phyloP scores from a whole-genome alignment of 2,329 filamentous ascomycete species.

The Lecanicillium sp. region DNA sequence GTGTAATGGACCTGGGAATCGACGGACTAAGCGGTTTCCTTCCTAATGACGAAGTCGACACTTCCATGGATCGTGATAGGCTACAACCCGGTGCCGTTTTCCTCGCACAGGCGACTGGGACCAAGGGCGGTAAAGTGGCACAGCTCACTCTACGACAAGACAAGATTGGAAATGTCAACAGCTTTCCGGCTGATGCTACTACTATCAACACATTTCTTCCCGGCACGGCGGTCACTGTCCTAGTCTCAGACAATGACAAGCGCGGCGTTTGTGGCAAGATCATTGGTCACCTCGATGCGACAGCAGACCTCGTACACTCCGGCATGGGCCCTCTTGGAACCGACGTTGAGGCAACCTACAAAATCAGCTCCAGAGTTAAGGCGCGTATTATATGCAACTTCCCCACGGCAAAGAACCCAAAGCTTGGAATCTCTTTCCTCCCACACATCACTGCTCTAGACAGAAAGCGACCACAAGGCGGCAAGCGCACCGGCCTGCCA shows the following conservation, averaged over 20 bases:
- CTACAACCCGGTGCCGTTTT: constrained; percentile 79
- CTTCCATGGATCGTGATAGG: constrained; percentile 52
- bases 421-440: constrained; percentile 79
- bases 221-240: constrained; percentile 79
- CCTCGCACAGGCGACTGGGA: constrained; percentile 70
- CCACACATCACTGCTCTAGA: constrained; percentile 69
- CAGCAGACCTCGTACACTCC: constrained; percentile 84
- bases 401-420: constrained; percentile 67
- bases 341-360: constrained; percentile 70
- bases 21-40: constrained; percentile 73
- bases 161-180: constrained; percentile 58
- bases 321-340: constrained; percentile 61
- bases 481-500: constrained; percentile 37
- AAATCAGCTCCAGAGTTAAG: constrained; percentile 75
- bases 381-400: constrained; percentile 85
- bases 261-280: constrained; percentile 83
- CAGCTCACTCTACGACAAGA: constrained; percentile 72
- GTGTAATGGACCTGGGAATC: constrained; percentile 86
- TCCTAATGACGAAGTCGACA: constrained; percentile 70
- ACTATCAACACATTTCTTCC: constrained; percentile 87
- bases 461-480: constrained; percentile 28
- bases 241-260: constrained; percentile 66
- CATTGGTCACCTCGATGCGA: constrained; percentile 84
- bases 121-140: constrained; percentile 73
- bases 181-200: constrained; percentile 65